Percentiles rank a stretch among this genome's conserved stretches.
Conservation (phyloP, 108 stramenopile genomes). For the Pseudonitzschia multistriata region DNA sequence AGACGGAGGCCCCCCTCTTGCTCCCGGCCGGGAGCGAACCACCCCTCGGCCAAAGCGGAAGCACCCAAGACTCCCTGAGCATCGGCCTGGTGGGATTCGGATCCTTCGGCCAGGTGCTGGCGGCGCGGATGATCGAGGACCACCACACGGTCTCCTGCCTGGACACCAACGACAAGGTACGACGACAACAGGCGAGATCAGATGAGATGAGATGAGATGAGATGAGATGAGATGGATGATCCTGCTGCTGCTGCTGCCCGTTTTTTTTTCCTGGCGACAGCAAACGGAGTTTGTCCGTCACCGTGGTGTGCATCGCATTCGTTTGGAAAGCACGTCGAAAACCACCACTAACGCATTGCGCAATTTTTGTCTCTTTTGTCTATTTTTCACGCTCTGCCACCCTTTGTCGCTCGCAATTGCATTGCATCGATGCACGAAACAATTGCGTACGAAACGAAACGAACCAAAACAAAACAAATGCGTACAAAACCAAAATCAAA, state of each 20-base stretch:
- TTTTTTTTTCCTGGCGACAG: conserved; percentile 4
- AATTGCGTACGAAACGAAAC: not conserved
- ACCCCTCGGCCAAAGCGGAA: conserved; percentile 23
- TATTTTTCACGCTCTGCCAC: no score
- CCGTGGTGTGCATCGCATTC: no score
- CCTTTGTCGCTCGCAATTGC: no score
- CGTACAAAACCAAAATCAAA: not conserved
- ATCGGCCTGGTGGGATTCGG: conserved; percentile 97
- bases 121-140: conserved; percentile 46
- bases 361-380: no score
- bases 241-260: not conserved
- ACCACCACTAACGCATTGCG: no score
- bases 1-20: no score
- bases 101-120: conserved; percentile 89
- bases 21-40: conserved; percentile 66
- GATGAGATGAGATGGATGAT: not conserved
- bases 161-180: conserved; percentile 60
- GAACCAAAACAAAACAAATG: no score
- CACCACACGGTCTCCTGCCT: conserved; percentile 70
- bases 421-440: no score
- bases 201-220: not conserved
- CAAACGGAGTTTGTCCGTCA: no score
- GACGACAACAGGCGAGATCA: not conserved
- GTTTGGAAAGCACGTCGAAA: no score
- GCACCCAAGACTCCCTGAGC: conserved; percentile 44